phyloP scores from a whole-genome alignment of 805 yeast species.

The Yamadazyma nakazawae region DNA sequence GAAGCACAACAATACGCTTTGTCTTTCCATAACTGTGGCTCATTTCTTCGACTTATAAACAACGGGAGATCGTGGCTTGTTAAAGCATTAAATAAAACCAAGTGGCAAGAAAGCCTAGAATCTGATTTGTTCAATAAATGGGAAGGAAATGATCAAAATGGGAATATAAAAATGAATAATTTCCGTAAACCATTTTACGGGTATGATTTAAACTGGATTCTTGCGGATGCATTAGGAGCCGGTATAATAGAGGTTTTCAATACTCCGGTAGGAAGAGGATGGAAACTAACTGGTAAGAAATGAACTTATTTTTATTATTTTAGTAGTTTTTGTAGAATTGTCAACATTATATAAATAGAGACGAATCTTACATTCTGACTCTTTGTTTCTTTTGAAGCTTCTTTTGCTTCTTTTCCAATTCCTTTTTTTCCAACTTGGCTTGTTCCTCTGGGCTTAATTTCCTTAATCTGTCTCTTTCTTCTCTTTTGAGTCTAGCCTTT shows the following conservation, averaged over 20 bases:
- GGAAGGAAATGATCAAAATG: conserved; percentile 33
- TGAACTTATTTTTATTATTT: conserved; percentile 11
- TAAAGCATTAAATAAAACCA: conserved; percentile 31
- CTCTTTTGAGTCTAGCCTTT: conserved; percentile 66
- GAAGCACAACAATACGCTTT: conserved; percentile 39
- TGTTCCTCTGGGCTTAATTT: conserved; percentile 73
- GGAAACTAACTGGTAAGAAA: conserved; percentile 52
- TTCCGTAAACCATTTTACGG: conserved; percentile 51
- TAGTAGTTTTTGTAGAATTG: background rate
- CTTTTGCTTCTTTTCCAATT: conserved; percentile 76
- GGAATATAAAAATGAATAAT: conserved; percentile 31
- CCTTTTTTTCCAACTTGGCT: conserved; percentile 73
- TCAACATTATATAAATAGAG: background rate
- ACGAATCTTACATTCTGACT: conserved; percentile 25
- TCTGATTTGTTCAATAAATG: conserved; percentile 42
- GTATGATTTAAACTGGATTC: conserved; percentile 45
- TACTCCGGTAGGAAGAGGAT: conserved; percentile 55
- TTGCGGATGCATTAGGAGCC: conserved; percentile 50
- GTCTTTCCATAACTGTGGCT: conserved; percentile 51
- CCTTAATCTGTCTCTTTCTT: conserved; percentile 55
- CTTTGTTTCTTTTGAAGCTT: conserved; percentile 65
- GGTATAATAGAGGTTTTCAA: conserved; percentile 52
- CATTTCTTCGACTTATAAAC: conserved; percentile 42
- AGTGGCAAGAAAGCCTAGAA: conserved; percentile 44
- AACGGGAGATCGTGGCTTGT: conserved; percentile 45